phyloP scores from a whole-genome alignment of 371 early-diverging fungal genomes.

The Umbelopsis sp. region DNA sequence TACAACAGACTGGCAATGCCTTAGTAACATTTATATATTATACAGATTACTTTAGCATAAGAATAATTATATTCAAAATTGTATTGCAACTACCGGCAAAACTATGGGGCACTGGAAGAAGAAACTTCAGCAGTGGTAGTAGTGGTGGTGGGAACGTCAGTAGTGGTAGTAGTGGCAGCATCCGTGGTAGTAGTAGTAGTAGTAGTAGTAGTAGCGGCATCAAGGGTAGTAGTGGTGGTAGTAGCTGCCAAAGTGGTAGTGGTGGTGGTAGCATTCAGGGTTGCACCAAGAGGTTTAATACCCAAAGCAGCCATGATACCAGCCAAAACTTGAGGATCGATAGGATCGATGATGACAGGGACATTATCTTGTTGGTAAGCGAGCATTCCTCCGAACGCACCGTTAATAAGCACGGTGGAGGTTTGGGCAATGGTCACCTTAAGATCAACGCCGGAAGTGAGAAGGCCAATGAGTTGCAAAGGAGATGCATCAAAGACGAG shows the following conservation, averaged over 20 bases:
- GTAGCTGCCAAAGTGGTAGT: background rate
- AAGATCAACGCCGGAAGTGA: slow-evolving; percentile 13
- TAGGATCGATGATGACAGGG: slow-evolving; percentile 23
- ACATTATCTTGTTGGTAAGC: slow-evolving; percentile 37
- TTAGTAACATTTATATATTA: too few species aligned
- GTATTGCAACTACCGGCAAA: background rate
- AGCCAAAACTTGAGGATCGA: background rate
- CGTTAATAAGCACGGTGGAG: slow-evolving; percentile 30
- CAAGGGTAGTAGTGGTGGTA: slow-evolving; percentile 6
- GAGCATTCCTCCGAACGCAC: slow-evolving; percentile 29
- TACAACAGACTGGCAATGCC: background rate
- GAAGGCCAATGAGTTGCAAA: slow-evolving; percentile 5
- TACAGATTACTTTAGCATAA: background rate
- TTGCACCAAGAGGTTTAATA: background rate
- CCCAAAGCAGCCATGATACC: background rate
- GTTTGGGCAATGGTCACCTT: slow-evolving; percentile 28
- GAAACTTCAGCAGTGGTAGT: background rate
- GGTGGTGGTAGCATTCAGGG: slow-evolving; percentile 4
- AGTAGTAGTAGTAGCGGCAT: background rate
- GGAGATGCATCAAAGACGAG: slow-evolving; percentile 18
- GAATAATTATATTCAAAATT: background rate
- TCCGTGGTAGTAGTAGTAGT: slow-evolving; percentile 15
- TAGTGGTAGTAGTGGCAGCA: slow-evolving; percentile 9
- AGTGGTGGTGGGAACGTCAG: slow-evolving; percentile 18
- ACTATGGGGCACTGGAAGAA: too few species aligned